Conservation (phyloP, 352 stramenopile genomes). For the Pythium dissotocum region DNA sequence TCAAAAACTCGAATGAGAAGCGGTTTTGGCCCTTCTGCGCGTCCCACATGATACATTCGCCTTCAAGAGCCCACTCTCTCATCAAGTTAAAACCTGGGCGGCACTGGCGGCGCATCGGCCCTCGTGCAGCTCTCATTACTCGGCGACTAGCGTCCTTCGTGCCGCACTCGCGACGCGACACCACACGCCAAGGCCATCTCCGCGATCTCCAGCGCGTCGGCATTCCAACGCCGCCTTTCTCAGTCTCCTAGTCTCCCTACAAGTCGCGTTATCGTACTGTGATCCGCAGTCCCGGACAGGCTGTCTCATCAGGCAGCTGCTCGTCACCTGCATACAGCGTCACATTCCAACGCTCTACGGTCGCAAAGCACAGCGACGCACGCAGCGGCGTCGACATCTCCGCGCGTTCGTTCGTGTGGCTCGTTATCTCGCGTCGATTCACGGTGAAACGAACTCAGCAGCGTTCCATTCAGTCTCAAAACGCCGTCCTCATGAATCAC, state of each 20-base stretch:
- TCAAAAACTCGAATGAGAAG: neutral
- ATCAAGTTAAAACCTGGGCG: slow-evolving; percentile 8
- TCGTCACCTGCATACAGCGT: neutral
- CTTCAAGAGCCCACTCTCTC: slow-evolving; percentile 8
- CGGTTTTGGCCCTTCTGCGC: slow-evolving; percentile 27
- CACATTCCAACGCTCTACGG: neutral
- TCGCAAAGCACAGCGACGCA: neutral
- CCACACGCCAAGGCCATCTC: neutral
- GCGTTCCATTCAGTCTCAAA: neutral
- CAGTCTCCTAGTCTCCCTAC: neutral
- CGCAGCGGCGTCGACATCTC: no score
- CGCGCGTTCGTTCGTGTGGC: no score
- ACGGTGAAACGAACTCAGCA: neutral
- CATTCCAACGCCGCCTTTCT: neutral
- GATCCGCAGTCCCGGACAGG: neutral
- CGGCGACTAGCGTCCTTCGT: neutral
- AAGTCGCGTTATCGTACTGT: neutral
- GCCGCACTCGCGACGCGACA: neutral
- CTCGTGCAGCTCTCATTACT: neutral
- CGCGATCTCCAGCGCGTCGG: neutral
- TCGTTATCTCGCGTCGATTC: neutral
- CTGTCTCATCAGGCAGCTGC: neutral
- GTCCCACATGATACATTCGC: slow-evolving; percentile 29
- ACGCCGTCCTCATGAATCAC: neutral
- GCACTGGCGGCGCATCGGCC: neutral